Percentiles rank a stretch among this genome's conserved stretches.
Conservation (phyloP, 1,284 basidiomycete species). For the Clitocybe nebularis region DNA sequence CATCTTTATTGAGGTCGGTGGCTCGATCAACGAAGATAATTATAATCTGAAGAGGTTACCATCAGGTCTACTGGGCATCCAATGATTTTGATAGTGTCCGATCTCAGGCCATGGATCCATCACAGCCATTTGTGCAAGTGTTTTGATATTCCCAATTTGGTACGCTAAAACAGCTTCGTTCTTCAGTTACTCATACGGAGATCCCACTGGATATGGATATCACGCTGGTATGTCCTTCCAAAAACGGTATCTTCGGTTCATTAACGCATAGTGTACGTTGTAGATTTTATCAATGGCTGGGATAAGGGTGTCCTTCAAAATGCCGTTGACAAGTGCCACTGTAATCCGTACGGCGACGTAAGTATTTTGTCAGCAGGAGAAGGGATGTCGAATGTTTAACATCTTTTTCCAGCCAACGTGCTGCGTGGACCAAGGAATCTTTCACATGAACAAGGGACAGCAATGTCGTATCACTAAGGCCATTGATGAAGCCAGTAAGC, state of each 20-base stretch:
- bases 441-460: slow-evolving; percentile 28
- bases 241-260: not conserved
- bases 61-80: slow-evolving; percentile 35
- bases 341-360: slow-evolving; percentile 35
- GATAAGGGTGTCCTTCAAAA: slow-evolving; percentile 34
- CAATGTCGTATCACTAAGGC: slow-evolving; percentile 33
- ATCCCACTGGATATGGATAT: slow-evolving; percentile 43
- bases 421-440: slow-evolving; percentile 33
- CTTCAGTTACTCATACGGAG: slow-evolving; percentile 36
- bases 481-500: slow-evolving; percentile 33
- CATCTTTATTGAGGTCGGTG: slow-evolving; percentile 36
- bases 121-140: slow-evolving; percentile 38
- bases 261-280: not conserved
- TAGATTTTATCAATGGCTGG: slow-evolving; percentile 48
- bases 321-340: slow-evolving; percentile 39
- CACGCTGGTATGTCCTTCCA: slow-evolving; percentile 33
- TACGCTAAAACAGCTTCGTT: slow-evolving; percentile 1
- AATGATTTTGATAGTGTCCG: slow-evolving; percentile 28
- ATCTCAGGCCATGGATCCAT: slow-evolving; percentile 29
- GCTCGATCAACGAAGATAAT: not conserved
- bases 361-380: not conserved
- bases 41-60: slow-evolving; percentile 2
- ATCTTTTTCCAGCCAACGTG: slow-evolving; percentile 25
- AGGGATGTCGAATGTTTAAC: not conserved
- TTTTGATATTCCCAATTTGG: not conserved